Evolutionary conservation across 129 eudicot genomes (phyloP), one percentile per base, ranked within the genome.

Genomic region (Ambrosia trifida): DNA sequence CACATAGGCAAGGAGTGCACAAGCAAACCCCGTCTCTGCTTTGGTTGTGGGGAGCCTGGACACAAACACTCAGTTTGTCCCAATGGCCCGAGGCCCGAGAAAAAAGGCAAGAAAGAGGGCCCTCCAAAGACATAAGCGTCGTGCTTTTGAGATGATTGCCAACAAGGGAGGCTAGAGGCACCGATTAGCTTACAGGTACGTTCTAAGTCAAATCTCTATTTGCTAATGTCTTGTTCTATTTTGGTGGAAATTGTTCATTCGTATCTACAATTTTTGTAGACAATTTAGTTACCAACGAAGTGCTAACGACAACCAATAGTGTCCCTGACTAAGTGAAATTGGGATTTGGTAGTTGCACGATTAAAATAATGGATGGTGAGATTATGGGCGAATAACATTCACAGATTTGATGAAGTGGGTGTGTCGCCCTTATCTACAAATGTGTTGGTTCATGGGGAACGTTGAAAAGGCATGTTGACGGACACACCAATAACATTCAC

Each of bases 1-100:
- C 77, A 72, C 31, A 7, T 31, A 54, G 64, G 28, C 3, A 40
- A 30, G 28, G 77, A 72, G 10, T 72, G 77, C 69, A 38, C 36
- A 19, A 53, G 38, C 3, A 69, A 53, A 53, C 63, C 69, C 53
- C 45, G 68, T 7, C 46, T 62, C 30, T 62, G 68, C 68, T 62
- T 35, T 36, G 68, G 68, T 62, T 62, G 68, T 62, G 68, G 68
- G 68, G 68, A 62, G 68, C 47, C 68, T 0, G 68, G 68, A 30
- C 68, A 62, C 47, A 62, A 24, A 8, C 68, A 62, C 68, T 62
- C 68, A 13, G 28, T 33, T 62, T 62, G 68, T 7, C 68, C 68
- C 4, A 62, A 62, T 33, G 68, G 68, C 46, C 46, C 68, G 30
- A n/a, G 30, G 68, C 47, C 46, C 1, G 47, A 16, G 30, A 62